Evolutionary conservation across 1,284 basidiomycete species (phyloP), one percentile per base, ranked within the genome.

Genomic region (Cutaneotrichosporon sp.): DNA sequence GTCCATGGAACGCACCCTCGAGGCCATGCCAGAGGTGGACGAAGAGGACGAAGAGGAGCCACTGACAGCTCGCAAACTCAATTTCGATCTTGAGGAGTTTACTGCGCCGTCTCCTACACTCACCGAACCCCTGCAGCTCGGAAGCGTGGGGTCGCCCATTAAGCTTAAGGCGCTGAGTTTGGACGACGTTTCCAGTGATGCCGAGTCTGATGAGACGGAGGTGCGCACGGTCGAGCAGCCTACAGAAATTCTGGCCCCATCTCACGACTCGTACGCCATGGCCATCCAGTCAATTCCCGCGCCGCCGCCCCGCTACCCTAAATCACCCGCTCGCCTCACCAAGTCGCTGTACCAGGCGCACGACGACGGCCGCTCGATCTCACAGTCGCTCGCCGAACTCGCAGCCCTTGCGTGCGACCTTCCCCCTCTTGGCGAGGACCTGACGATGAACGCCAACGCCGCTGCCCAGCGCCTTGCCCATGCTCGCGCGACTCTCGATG

Each of bases 1-100:
- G 4, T 49, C 47, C 17, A 37, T 47, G 17, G 38, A 32, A 2
- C 24, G 38, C 26, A 49, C 33, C 16, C 49, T 61, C 12, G 41
- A 48, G 33, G 41, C 37, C 46, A 61, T 57, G 57, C 52, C 44
- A 14, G 57, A 55, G 17, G 67, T 65, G 4, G 60, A 65, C 17
- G 56, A 55, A 11, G 57, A 54, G 16, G 47, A 46, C 17, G 31
- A 33, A 10, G 43, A 44, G 8, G 17, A 54, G 39, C 5, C 46
- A 12, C 3, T 24, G 14, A 32, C 51, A 10, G 32, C 32, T 17
- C 27, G 41, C 44, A 34, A 17, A n/a, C 44, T 46, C 44, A 24
- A 46, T 33, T 46, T 46, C 35, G 39, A 42, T 24, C 17, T 29
- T 20, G 38, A 29, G 20, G 37, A 39, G 27, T 49, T 49, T n/a